A percentile compares a stretch with the other conserved stretches of the same genome.
These are phyloP conservation scores for Phlyctochytrium bullatum DNA, from an alignment of 192 early-diverging fungal genomes.

Conservation along the genomic window DNA sequence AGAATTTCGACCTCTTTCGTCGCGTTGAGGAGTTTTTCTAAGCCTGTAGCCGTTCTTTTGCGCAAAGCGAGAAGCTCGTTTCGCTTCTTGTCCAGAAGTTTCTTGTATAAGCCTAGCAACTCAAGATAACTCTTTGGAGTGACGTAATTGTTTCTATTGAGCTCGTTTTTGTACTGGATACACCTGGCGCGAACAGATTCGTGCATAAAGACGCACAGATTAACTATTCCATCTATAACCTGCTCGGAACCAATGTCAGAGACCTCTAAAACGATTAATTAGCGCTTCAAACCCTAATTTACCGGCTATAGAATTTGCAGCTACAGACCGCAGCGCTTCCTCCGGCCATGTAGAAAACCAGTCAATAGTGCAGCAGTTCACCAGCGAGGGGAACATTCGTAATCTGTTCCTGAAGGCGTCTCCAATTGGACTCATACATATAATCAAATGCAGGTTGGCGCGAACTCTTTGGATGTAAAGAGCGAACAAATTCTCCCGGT, in stretches of 20 bases:
- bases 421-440: constrained; percentile 67
- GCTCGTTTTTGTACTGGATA: constrained; percentile 51
- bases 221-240: constrained; percentile 58
- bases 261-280: constrained; percentile 35
- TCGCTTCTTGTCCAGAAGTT: constrained; percentile 57
- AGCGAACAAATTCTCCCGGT: constrained; percentile 55
- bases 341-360: constrained; percentile 70
- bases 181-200: constrained; percentile 54
- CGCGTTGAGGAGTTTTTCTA: constrained; percentile 58
- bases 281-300: background rate
- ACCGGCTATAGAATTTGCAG: constrained; percentile 50
- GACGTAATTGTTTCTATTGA: constrained; percentile 62
- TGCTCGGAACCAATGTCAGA: constrained; percentile 55
- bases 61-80: constrained; percentile 49
- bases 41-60: constrained; percentile 55
- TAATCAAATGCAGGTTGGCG: constrained; percentile 54
- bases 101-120: constrained; percentile 55
- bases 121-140: constrained; percentile 65
- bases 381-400: constrained; percentile 61
- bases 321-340: constrained; percentile 55
- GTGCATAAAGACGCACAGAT: constrained; percentile 59
- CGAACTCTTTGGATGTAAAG: constrained; percentile 50
- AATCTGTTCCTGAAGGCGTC: constrained; percentile 61
- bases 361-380: constrained; percentile 68
- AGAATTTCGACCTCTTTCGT: constrained; percentile 63